Percentiles rank a stretch among this genome's conserved stretches.
These are phyloP conservation scores for Ramicandelaber brevisporus DNA, from an alignment of 192 early-diverging fungal genomes.

Conservation along the genomic window DNA sequence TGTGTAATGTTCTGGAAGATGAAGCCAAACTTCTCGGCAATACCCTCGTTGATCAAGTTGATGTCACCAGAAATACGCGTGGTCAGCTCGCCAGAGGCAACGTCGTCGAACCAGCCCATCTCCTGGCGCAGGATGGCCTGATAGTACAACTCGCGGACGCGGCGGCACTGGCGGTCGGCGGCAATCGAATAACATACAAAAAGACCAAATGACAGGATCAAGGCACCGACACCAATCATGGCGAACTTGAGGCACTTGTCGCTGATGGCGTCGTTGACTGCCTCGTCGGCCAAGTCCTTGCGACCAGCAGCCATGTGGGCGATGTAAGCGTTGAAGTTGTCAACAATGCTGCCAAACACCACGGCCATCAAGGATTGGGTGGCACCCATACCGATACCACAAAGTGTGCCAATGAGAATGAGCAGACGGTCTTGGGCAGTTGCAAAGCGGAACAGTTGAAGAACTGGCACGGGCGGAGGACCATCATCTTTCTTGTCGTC, in stretches of 20 bases:
- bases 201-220: slow-evolving; percentile 10
- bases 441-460: too few species aligned
- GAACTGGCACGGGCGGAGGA: too few species aligned
- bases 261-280: slow-evolving; percentile 8
- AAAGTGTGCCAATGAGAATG: too few species aligned
- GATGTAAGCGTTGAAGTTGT: too few species aligned
- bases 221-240: slow-evolving; percentile 12
- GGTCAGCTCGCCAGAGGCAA: slow-evolving; percentile 50
- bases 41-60: slow-evolving; percentile 62
- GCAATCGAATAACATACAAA: slow-evolving; percentile 15
- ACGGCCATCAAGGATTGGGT: too few species aligned
- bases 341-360: too few species aligned
- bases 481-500: too few species aligned
- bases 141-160: slow-evolving; percentile 58
- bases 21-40: slow-evolving; percentile 59
- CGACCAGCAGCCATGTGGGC: too few species aligned
- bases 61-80: slow-evolving; percentile 70
- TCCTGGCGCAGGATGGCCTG: slow-evolving; percentile 67
- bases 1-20: slow-evolving; percentile 30
- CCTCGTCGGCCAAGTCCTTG: slow-evolving; percentile 3
- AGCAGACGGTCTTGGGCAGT: too few species aligned
- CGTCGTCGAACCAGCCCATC: slow-evolving; percentile 65
- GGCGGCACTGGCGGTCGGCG: slow-evolving; percentile 35
- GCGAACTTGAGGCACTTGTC: slow-evolving; percentile 15
- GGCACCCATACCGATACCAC: too few species aligned